Evolutionary conservation across 352 stramenopile species (phyloP), one percentile per base, ranked within the genome.

Genomic region (Thalassiosira hispida): DNA sequence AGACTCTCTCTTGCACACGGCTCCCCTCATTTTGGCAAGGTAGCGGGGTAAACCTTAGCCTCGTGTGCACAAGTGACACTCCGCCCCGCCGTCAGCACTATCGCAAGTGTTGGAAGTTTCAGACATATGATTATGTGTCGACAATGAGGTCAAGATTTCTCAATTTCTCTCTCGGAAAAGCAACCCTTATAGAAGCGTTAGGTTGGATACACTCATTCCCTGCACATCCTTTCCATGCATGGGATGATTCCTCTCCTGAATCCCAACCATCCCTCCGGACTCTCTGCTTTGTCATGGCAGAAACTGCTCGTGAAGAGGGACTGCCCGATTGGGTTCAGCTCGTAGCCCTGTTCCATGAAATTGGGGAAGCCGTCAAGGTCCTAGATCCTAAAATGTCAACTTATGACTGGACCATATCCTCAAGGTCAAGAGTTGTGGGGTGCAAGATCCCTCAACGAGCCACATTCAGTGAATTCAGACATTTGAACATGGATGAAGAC

Each of bases 241-340:
- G 55, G 31, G 59, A 65, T 18, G 74, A 55, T 8, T 47, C 35
- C 8, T 16, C 23, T 23, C 18, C n/a, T 9, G 25, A 31, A 42
- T 66, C 53, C 20, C 25, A 42, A 4, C 63, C 71, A 33, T 90
- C 79, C 4, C 53, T 87, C 38, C 42, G 83, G 22, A 85, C 78
- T 44, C 67, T 83, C 42, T 68, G 64, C 25, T 92, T 96, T 73
- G 88, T 96, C 69, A 96, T 94, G 22, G 94, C 94, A 4, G 94
- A 97, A 76, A 84, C 86, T 22, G 95, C 96, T 53, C 93, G 94
- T 42, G 87, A 85, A 9, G 92, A 91, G 5, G 95, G 94, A 4
- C 90, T 97, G 69, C 94, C 93, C 7, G 95, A 97, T 73, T 97
- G 94, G 95, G 94, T 97, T 55, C 94, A 97, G 73, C 87, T 97